Evolutionary conservation across 108 stramenopile genomes (phyloP).

Genomic region (Cyclostephanos invisitatus): DNA sequence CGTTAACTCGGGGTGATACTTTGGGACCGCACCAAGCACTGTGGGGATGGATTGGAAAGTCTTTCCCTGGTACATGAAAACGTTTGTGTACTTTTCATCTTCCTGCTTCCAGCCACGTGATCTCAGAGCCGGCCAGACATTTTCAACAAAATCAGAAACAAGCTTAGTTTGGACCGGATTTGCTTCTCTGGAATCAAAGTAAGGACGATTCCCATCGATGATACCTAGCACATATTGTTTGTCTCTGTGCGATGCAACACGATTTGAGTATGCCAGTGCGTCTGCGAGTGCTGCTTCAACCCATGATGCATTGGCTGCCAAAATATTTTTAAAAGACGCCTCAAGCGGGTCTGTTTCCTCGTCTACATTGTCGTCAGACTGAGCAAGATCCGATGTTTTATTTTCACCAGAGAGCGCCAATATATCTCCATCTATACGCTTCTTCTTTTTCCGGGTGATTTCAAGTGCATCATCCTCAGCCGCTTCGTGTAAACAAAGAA

Average conservation of each 20-base stretch:
- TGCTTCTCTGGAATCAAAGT: slow-evolving; percentile 10
- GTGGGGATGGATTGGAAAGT: slow-evolving; percentile 53
- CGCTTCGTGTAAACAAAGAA: slow-evolving; percentile 61
- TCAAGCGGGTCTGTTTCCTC: slow-evolving; percentile 19
- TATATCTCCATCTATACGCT: slow-evolving; percentile 38
- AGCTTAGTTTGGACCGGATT: slow-evolving; percentile 23
- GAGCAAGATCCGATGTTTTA: background rate
- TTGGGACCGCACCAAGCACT: slow-evolving; percentile 59
- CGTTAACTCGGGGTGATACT: slow-evolving; percentile 69
- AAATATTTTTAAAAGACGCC: slow-evolving; percentile 25
- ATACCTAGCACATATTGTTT: slow-evolving; percentile 22
- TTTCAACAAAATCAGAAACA: slow-evolving; percentile 35
- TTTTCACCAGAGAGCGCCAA: slow-evolving; percentile 28
- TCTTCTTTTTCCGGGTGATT: slow-evolving; percentile 46
- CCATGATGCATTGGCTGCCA: slow-evolving; percentile 51
- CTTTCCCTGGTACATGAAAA: slow-evolving; percentile 31
- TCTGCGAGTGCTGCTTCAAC: slow-evolving; percentile 45
- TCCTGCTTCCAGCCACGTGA: slow-evolving; percentile 71
- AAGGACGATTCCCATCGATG: slow-evolving; percentile 21
- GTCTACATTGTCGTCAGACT: slow-evolving; percentile 2
- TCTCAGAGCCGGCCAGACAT: slow-evolving; percentile 69
- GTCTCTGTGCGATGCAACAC: slow-evolving; percentile 36
- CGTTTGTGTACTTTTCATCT: slow-evolving; percentile 25
- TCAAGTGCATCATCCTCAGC: slow-evolving; percentile 56
- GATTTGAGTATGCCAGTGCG: slow-evolving; percentile 50